Base-by-base conservation (phyloP, 225 moss, liverwort and hornwort genomes). In the Pleurozium schreberi region DNA sequence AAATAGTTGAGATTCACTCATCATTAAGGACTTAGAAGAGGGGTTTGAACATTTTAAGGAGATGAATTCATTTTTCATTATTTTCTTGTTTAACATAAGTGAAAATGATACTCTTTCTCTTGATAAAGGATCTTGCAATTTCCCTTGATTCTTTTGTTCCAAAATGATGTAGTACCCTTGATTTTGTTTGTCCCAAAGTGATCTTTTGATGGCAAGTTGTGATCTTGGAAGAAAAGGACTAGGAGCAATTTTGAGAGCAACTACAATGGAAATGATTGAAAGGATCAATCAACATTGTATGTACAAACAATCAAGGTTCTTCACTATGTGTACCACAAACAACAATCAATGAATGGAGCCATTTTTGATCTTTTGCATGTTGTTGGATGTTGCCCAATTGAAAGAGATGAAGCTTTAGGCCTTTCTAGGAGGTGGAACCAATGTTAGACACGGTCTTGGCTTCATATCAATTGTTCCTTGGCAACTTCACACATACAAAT, bases 351-450 rank as follows among this genome's bases (percentile, higher is more conserved):
- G 10, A n/a, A 1, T 22, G 7, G 12, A 68, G 5, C n/a, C 1
- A 1, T n/a, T 68, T n/a, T 13, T n/a, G 22, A 8, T 22, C 7
- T 68, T n/a, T 12, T 22, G 13, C 12, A n/a, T 68, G 3, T n/a
- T 1, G 1, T n/a, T 68, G n/a, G 23, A 1, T n/a, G 4, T 12
- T 67, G 6, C 6, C 3, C 1, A 1, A 21, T 38, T 67, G 38
- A 67, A 20, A 0, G 21, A 67, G 38, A 21, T 20, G 38, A 38
- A 67, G 38, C 11, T 38, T 6, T 38, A 4, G 11, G 20, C 66
- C 20, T 22, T n/a, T n/a, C 1, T 22, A 3, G 12, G 12, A 23
- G 3, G 7, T 0, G 0, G 2, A 68, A n/a, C n/a, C 23, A 68
- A 21, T 4, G 12, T 23, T 9, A 36, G 7, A 12, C 7, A n/a